These are phyloP conservation scores for Erucastrum elatum DNA, from an alignment of 345 rosid species.

Conservation along the genomic window DNA sequence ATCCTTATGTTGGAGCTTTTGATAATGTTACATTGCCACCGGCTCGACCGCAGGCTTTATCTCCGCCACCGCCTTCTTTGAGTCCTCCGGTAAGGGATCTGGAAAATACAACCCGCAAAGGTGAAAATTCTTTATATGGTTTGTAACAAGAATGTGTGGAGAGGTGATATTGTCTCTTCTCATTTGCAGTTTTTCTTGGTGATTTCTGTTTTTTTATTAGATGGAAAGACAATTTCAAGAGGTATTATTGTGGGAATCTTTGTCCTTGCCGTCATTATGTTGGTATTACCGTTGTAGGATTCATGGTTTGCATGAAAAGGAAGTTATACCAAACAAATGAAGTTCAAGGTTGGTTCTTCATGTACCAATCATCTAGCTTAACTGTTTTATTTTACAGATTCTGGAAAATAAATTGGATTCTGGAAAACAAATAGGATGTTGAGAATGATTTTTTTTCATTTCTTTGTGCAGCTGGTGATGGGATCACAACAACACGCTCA, in stretches of 20 bases:
- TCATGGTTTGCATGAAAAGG: neutral
- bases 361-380: neutral
- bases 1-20: conserved; percentile 34
- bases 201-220: neutral
- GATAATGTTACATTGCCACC: conserved; percentile 2
- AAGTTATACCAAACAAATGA: neutral
- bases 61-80: conserved; percentile 15
- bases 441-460: neutral
- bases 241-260: neutral
- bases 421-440: neutral
- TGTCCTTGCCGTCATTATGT: neutral
- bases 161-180: neutral
- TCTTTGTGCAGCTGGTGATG: conserved; percentile 18
- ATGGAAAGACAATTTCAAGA: neutral
- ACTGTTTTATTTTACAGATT: neutral
- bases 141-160: conserved; percentile 8
- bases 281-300: neutral
- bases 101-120: neutral
- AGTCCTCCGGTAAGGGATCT: neutral
- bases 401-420: no score
- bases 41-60: neutral
- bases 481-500: conserved; percentile 11
- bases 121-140: neutral
- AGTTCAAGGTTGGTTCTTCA: conserved; percentile 19
- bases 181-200: neutral